phyloP scores from a whole-genome alignment of 164 flowering plant genomes.

The Macadamia tetraphylla region DNA sequence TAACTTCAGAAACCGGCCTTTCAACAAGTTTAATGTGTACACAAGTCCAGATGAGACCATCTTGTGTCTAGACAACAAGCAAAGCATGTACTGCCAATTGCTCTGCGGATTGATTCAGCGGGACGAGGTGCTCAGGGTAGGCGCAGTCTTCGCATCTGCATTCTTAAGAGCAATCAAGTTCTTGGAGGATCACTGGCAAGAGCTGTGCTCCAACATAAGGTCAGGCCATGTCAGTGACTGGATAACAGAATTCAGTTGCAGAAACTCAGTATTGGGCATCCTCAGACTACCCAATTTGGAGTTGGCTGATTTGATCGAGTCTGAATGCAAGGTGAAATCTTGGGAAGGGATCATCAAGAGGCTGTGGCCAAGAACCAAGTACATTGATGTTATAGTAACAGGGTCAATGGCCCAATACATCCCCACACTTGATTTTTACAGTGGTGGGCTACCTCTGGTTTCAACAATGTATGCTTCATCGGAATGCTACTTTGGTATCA shows the following conservation, averaged over 20 bases:
- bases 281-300: conserved; percentile 33
- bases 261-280: conserved; percentile 29
- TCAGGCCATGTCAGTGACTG: conserved; percentile 40
- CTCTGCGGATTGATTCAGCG: conserved; percentile 62
- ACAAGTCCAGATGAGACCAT: conserved; percentile 49
- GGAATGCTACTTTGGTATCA: conserved; percentile 64
- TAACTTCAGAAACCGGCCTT: conserved; percentile 33
- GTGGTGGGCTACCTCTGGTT: conserved; percentile 53
- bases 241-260: conserved; percentile 43
- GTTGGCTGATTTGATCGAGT: conserved; percentile 41
- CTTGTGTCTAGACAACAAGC: conserved; percentile 55
- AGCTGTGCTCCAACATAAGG: conserved; percentile 47
- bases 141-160: conserved; percentile 78
- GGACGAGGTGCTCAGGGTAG: conserved; percentile 59
- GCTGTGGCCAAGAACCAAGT: conserved; percentile 71
- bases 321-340: conserved; percentile 32
- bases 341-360: conserved; percentile 58
- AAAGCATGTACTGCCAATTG: conserved; percentile 75
- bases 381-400: conserved; percentile 64
- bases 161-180: conserved; percentile 63
- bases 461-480: conserved; percentile 78
- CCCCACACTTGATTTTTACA: conserved; percentile 49
- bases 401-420: conserved; percentile 78
- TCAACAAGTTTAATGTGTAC: conserved; percentile 27
- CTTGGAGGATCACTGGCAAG: conserved; percentile 55